A percentile compares a stretch with the other conserved stretches of the same genome.
Conservation (phyloP, 495 filamentous ascomycete genomes). For the Elaphomyces granulatus region DNA sequence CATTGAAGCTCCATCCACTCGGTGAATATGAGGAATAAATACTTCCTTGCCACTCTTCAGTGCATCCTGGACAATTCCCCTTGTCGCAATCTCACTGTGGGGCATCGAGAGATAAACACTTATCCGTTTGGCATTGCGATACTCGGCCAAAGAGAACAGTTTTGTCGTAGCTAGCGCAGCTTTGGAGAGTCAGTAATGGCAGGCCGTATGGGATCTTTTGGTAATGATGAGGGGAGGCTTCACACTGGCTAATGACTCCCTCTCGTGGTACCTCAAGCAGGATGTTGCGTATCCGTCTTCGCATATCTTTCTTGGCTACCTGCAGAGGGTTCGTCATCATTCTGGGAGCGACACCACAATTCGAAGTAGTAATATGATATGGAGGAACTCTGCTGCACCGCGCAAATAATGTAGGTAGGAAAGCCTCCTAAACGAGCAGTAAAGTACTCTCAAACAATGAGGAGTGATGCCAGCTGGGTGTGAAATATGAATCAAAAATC, state of each 20-base stretch:
- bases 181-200: constrained; percentile 20
- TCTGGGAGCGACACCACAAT: constrained; percentile 3
- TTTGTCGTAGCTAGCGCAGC: constrained; percentile 42
- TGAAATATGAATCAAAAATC: too few relatives aligned
- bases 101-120: constrained; percentile 93
- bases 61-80: constrained; percentile 64
- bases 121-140: constrained; percentile 54
- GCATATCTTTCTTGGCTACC: constrained; percentile 58
- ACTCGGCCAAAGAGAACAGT: constrained; percentile 48
- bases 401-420: too few relatives aligned
- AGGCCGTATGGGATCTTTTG: too few relatives aligned
- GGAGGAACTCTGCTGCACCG: too few relatives aligned
- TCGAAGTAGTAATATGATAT: not conserved
- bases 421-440: too few relatives aligned
- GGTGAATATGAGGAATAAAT: constrained; percentile 81
- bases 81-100: constrained; percentile 65
- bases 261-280: constrained; percentile 43
- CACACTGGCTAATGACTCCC: constrained; percentile 53
- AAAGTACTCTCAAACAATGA: too few relatives aligned
- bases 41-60: constrained; percentile 64
- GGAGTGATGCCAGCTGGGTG: too few relatives aligned
- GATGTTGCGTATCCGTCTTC: constrained; percentile 49
- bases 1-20: constrained; percentile 25
- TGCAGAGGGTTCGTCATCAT: constrained; percentile 36
- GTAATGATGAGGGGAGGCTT: too few relatives aligned